A percentile compares a stretch with the other conserved stretches of the same genome.
Evolutionary conservation across 108 stramenopile species (phyloP).

Genomic region (Skeletonema marinoi): DNA sequence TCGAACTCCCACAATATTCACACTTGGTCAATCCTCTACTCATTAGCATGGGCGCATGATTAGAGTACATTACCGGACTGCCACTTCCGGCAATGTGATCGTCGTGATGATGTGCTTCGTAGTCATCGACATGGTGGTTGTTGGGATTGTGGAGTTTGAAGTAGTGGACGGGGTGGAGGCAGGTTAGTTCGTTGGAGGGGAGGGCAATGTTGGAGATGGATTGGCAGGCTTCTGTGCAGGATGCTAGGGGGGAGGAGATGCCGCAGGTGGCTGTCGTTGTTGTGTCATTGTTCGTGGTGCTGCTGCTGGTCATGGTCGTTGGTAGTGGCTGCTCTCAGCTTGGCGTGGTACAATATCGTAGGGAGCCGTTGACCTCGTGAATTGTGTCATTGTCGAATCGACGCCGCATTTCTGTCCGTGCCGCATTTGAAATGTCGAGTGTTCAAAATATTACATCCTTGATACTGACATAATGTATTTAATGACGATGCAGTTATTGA

Average conservation of each 20-base stretch:
- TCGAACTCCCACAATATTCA: constrained; percentile 39
- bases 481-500: not conserved
- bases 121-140: not conserved
- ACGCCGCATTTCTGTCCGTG: too few species aligned
- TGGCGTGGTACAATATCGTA: too few species aligned
- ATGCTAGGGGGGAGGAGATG: not conserved
- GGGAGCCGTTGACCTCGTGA: too few species aligned
- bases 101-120: not conserved
- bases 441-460: too few species aligned
- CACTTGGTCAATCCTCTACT: constrained; percentile 17
- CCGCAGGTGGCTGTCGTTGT: not conserved
- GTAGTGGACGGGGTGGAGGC: not conserved
- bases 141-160: not conserved
- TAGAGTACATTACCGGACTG: constrained; percentile 22
- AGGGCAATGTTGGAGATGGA: not conserved
- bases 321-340: too few species aligned
- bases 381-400: too few species aligned
- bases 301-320: not conserved
- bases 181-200: not conserved
- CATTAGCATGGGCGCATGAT: constrained; percentile 1
- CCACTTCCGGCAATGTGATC: not conserved
- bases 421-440: too few species aligned
- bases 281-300: not conserved
- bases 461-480: too few species aligned
- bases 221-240: constrained; percentile 1